phyloP scores from a whole-genome alignment of 2,329 filamentous ascomycete genomes.

The Apiospora rasikravindrae region DNA sequence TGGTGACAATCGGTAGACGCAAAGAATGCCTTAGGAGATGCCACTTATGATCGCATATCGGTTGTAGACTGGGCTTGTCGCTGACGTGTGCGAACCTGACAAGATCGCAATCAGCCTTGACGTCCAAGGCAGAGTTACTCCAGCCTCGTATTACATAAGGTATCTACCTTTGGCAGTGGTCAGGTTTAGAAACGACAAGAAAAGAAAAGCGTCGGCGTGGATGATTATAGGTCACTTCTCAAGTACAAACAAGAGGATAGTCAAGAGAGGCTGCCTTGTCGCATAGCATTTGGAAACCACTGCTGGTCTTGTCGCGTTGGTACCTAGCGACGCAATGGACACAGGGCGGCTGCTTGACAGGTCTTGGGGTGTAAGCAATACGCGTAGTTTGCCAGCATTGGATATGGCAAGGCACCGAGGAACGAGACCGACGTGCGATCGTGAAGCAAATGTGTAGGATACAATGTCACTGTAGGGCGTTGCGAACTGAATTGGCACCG shows the following conservation, averaged over 20 bases:
- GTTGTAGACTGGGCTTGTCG: neutral
- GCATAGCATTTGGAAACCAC: neutral
- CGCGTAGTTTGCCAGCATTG: neutral
- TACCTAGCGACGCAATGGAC: neutral
- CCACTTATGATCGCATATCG: too few species aligned
- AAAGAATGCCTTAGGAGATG: neutral
- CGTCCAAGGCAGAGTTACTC: neutral
- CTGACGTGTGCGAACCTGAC: neutral
- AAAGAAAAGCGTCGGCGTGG: too few species aligned
- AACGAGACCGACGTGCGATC: neutral
- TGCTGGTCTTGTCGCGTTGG: neutral
- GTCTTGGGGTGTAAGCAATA: neutral
- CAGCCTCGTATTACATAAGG: neutral
- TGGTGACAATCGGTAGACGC: too few species aligned
- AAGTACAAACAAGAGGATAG: neutral
- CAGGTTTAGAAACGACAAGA: too few species aligned
- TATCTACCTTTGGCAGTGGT: neutral
- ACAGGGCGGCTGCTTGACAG: neutral
- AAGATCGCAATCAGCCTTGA: neutral
- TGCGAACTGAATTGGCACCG: neutral
- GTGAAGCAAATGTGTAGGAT: neutral
- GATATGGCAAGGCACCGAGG: neutral
- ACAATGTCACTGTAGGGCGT: neutral
- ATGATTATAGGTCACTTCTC: neutral
- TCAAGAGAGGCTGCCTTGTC: neutral